Base-by-base conservation (phyloP, 306 rosid species). In the Medicago arabica region DNA sequence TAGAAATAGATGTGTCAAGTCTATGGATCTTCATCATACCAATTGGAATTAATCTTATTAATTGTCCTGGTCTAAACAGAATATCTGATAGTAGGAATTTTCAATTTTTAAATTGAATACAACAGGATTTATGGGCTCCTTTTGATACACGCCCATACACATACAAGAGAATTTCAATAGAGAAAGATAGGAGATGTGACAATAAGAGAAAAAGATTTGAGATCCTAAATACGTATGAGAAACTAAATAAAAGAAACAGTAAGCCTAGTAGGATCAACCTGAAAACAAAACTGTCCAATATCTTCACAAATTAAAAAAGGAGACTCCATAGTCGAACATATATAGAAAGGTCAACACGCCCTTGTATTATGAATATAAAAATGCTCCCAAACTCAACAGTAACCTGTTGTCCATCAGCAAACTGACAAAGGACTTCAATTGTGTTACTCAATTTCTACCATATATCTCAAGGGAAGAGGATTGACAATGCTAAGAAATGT, bases 361-460 rank as follows among this genome's bases (percentile, higher is more conserved):
- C 47, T 36, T 38, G 23, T 41, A 17, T 43, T 67, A 67, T 17
- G 28, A 64, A 64, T 38, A 31, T 31, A 28, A 16, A 65, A 65
- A 40, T 41, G 71, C 31, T 40, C 53, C 69, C 36, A 17, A 40
- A 40, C 39, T 67, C 71, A 67, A 67, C 18, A 10, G 13, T 43
- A 43, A 21, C 71, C 36, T 19, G 51, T 67, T 67, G 54, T 67
- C 54, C 71, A 21, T 66, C 43, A 19, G 51, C 36, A 66, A 41
- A 43, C 54, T 12, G 54, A 43, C 71, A 41, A 41, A 6, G 55
- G 72, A 43, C 54, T 43, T 67, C 55, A 67, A 19, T 67, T 43
- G 11, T 67, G 36, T 21, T 67, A 44, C 55, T 43, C 72, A 19
- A 67, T 43, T 43, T 67, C 71, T 67, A 43, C 71, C 71, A 43